Base-by-base conservation (phyloP, 306 rosid genomes). In the Coriaria nepalensis region DNA sequence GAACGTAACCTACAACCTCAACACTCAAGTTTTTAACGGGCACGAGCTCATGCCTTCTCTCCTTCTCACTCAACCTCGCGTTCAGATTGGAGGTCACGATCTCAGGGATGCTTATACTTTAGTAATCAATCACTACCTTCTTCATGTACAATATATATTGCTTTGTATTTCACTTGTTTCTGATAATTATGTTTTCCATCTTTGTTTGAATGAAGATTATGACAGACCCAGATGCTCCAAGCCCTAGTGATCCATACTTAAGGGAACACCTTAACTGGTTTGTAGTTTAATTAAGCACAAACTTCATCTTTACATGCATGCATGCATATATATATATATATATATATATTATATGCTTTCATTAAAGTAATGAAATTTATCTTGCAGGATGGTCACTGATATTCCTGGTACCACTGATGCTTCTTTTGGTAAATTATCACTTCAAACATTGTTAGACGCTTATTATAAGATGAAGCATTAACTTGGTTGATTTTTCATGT, bases 211-310 rank as follows among this genome's bases (percentile, higher is more conserved):
- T 20, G 29, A 20, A 73, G 96, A 49, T 83, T 57, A 83, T 87
- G 96, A 80, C 94, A 4, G 93, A 87, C 55, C 96, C 96, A 14
- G 96, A 87, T 76, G 90, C 81, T 63, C 94, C 96, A 55, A 73
- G 87, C 61, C 96, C 96, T 37, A 87, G 96, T 53, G 85, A 87
- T 51, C 93, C 96, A 59, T 52, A 65, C 59, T 59, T 78, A 43
- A 78, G 85, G 71, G 96, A 87, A 66, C 93, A 80, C 59, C 83
- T 87, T 7, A 93, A 79, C 56, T 86, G 96, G 96, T 80, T 50
- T 56, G 80, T 59, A 52, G 53, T 42, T 20, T 1, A 20, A 20
- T 20, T 20, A 20, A 20, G 29, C 29, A 20, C 29, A 20, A 20
- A 20, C 3, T 20, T 20, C 29, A 20, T 20, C 29, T 20, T 20